phyloP scores from a whole-genome alignment of 2,329 filamentous ascomycete species.

The Intubia oerlemansii region DNA sequence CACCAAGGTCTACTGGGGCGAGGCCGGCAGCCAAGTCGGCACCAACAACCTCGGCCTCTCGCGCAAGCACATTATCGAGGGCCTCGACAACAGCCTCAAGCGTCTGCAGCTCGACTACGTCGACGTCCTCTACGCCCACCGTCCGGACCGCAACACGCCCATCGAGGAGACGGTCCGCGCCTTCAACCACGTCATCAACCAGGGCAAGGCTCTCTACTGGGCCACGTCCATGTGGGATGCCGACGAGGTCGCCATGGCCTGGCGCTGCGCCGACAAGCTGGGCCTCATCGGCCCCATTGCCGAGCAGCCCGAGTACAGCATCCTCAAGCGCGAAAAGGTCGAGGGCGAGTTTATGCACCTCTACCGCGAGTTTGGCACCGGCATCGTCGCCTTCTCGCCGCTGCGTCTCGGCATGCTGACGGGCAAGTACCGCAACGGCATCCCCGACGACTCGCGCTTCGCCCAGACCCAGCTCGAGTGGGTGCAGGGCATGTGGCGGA shows the following conservation, averaged over 20 bases:
- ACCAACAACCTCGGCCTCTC: slow-evolving; percentile 28
- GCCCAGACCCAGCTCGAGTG: slow-evolving; percentile 33
- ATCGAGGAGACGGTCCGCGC: slow-evolving; percentile 41
- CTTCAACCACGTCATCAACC: slow-evolving; percentile 29
- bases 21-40: slow-evolving; percentile 33
- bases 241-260: slow-evolving; percentile 43
- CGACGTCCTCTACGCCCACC: slow-evolving; percentile 40
- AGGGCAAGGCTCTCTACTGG: slow-evolving; percentile 52
- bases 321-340: slow-evolving; percentile 34
- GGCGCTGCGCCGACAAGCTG: slow-evolving; percentile 35
- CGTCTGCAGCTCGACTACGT: slow-evolving; percentile 44
- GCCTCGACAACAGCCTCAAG: slow-evolving; percentile 32
- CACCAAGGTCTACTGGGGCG: slow-evolving; percentile 44
- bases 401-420: slow-evolving; percentile 32
- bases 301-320: slow-evolving; percentile 49
- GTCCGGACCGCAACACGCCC: slow-evolving; percentile 32
- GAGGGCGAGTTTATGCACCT: slow-evolving; percentile 29
- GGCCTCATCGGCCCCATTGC: slow-evolving; percentile 40
- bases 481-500: slow-evolving; percentile 29
- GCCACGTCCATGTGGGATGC: slow-evolving; percentile 50
- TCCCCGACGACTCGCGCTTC: slow-evolving; percentile 37
- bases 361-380: slow-evolving; percentile 33
- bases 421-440: slow-evolving; percentile 42
- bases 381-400: slow-evolving; percentile 31
- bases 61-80: slow-evolving; percentile 31